Evolutionary conservation across 2,329 filamentous ascomycete species (phyloP).

Genomic region (Cladosporium oxysporum): DNA sequence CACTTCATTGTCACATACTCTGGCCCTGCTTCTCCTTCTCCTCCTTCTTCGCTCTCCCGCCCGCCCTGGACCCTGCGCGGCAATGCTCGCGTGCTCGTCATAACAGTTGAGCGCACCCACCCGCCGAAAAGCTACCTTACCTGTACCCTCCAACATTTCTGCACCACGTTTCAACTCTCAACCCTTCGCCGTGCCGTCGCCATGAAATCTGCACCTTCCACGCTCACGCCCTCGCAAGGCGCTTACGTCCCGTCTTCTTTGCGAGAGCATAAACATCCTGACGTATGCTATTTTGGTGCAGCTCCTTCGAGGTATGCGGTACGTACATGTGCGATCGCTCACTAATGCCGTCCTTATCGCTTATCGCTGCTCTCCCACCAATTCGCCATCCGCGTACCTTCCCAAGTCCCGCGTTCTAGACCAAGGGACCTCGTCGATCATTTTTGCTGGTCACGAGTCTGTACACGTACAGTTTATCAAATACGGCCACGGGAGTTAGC

Average conservation of each 20-base stretch:
- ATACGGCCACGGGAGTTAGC: neutral
- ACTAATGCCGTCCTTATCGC: neutral
- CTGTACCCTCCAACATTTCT: conserved; percentile 4
- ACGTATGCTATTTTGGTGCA: neutral
- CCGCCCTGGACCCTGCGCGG: neutral
- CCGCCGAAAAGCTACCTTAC: neutral
- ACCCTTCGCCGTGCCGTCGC: neutral
- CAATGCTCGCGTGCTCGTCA: conserved; percentile 9
- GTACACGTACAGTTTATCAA: neutral
- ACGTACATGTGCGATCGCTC: neutral
- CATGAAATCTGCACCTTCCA: neutral
- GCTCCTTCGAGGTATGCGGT: neutral
- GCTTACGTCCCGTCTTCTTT: neutral
- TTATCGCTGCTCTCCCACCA: neutral
- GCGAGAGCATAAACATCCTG: neutral
- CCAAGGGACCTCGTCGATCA: neutral
- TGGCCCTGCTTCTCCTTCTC: no score
- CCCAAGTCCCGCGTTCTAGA: neutral
- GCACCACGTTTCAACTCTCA: conserved; percentile 7
- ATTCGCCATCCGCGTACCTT: neutral
- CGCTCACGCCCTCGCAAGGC: neutral
- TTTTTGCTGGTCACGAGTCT: neutral
- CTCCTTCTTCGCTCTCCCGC: neutral
- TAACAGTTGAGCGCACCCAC: neutral
- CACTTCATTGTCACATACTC: neutral